A percentile compares a stretch with the other conserved stretches of the same genome.
Evolutionary conservation across 2,329 filamentous ascomycete genomes (phyloP).

Genomic region (Sodiomyces alkalinus): DNA sequence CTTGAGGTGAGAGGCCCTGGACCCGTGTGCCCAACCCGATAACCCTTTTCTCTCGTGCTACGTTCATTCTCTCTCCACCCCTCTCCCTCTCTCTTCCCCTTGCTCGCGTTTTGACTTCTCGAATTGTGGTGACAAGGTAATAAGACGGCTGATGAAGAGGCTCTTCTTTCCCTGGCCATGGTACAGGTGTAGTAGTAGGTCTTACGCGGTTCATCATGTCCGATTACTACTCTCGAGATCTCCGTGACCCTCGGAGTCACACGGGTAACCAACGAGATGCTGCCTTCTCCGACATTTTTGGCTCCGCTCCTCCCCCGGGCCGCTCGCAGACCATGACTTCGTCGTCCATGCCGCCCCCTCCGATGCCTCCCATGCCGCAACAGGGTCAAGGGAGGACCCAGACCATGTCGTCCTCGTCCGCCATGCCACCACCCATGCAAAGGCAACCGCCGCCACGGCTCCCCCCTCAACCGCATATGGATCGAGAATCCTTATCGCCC

Average conservation of each 20-base stretch:
- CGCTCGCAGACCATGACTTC: constrained; percentile 94
- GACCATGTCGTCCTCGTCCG: constrained; percentile 46
- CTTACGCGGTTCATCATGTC: constrained; percentile 39
- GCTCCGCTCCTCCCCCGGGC: constrained; percentile 68
- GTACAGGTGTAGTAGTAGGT: constrained; percentile 17
- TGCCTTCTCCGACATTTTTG: constrained; percentile 93
- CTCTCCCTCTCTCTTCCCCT: no score
- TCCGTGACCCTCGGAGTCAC: constrained; percentile 32
- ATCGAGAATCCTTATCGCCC: constrained; percentile 21
- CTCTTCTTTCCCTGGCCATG: constrained; percentile 1
- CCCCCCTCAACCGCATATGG: constrained; percentile 20
- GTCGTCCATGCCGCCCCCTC: constrained; percentile 41
- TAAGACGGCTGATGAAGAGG: constrained; percentile 5
- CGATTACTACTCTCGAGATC: constrained; percentile 43
- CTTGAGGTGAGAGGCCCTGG: neutral
- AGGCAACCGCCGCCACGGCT: constrained; percentile 47
- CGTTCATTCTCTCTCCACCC: no score
- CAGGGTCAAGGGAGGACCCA: constrained; percentile 52
- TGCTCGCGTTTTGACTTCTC: no score
- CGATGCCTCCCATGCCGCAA: constrained; percentile 27
- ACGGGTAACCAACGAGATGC: constrained; percentile 67
- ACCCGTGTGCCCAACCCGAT: no score
- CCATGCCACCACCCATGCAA: constrained; percentile 50
- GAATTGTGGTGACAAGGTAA: no score
- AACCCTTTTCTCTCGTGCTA: no score